These are phyloP conservation scores for Ceratobasidium papillatum DNA, from an alignment of 1,284 basidiomycete genomes.

Conservation along the genomic window DNA sequence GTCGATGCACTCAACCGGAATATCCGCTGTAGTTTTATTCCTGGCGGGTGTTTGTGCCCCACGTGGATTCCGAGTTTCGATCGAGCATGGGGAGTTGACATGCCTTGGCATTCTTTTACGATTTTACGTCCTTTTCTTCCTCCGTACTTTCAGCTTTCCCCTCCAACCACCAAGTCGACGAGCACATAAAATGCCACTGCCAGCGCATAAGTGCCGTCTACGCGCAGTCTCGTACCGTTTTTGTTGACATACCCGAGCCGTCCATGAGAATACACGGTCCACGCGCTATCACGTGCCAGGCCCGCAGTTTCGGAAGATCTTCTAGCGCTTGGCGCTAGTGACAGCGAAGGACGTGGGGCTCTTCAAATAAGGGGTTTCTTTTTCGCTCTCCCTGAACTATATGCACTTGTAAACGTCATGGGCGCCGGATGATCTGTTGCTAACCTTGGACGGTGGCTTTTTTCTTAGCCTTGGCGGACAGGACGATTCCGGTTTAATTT, in stretches of 20 bases:
- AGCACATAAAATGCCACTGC: not conserved
- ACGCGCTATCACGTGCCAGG: not conserved
- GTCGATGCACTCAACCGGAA: not conserved
- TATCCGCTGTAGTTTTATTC: not conserved
- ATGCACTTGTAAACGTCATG: not conserved
- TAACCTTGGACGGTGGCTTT: not conserved
- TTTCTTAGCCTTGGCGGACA: not conserved
- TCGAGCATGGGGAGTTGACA: slow-evolving; percentile 17
- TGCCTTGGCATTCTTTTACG: slow-evolving; percentile 5
- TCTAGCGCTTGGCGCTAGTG: slow-evolving; percentile 23
- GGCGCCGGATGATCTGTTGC: not conserved
- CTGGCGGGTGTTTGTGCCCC: not conserved
- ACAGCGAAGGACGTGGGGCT: not conserved
- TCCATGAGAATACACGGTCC: not conserved
- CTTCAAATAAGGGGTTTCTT: not conserved
- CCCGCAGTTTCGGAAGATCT: not conserved
- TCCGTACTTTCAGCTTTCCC: not conserved
- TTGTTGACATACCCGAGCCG: too few species aligned
- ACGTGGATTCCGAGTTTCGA: slow-evolving; percentile 7
- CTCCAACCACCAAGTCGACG: not conserved
- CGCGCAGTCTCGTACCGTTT: slow-evolving; percentile 1
- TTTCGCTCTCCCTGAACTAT: not conserved
- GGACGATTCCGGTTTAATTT: not conserved
- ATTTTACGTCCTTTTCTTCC: not conserved
- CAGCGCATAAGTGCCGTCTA: slow-evolving; percentile 15